Conservation (phyloP, 768 basidiomycete species). For the Lactarius akahatsu region DNA sequence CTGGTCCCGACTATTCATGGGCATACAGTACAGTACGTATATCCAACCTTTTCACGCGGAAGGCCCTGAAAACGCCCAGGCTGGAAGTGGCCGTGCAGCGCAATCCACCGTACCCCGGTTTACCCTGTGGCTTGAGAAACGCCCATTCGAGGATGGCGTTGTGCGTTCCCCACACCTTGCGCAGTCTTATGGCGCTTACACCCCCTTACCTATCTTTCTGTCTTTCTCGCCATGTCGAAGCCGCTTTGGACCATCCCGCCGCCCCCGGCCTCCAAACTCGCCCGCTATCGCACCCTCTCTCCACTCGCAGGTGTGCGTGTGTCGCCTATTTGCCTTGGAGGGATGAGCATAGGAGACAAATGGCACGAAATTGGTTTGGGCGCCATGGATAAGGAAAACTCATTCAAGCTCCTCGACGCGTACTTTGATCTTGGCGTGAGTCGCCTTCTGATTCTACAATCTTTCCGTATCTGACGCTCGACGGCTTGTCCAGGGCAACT, state of each 20-base stretch:
- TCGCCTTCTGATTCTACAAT: background rate
- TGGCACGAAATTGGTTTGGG: conserved; percentile 38
- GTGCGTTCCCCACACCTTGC: too few relatives aligned
- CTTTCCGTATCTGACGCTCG: background rate
- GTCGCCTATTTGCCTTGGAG: conserved; percentile 41
- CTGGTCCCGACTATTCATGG: too few relatives aligned
- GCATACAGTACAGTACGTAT: too few relatives aligned
- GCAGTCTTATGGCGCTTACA: background rate
- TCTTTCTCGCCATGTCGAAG: background rate
- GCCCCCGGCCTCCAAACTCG: conserved; percentile 33
- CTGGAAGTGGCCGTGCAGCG: background rate
- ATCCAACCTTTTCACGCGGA: background rate
- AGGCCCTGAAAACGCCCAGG: background rate
- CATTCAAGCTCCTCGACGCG: conserved; percentile 43
- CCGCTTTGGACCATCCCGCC: conserved; percentile 16
- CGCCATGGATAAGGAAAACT: conserved; percentile 37
- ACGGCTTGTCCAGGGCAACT: conserved; percentile 30
- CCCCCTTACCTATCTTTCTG: background rate
- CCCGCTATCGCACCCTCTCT: conserved; percentile 36
- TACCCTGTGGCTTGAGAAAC: background rate
- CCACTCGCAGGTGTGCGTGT: conserved; percentile 40
- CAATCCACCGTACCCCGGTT: background rate
- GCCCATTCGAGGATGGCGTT: background rate
- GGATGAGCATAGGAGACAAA: conserved; percentile 42
- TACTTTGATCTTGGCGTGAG: conserved; percentile 36